phyloP scores from a whole-genome alignment of 2,329 filamentous ascomycete genomes.

The Cladosporium austrohemisphaericum region DNA sequence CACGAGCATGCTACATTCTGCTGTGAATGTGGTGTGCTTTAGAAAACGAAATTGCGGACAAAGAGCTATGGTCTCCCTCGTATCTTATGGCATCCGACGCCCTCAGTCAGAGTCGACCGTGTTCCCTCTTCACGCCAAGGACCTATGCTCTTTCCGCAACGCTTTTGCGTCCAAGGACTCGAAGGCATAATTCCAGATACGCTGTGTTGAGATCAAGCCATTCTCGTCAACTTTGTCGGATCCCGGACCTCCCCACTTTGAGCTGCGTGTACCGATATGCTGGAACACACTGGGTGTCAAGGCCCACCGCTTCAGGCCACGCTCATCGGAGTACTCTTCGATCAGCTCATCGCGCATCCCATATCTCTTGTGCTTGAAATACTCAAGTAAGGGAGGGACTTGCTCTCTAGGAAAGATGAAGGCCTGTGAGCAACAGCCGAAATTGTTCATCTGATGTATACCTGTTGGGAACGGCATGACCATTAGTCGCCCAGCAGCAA shows the following conservation, averaged over 20 bases:
- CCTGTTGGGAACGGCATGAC: not conserved
- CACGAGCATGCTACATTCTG: too few relatives aligned
- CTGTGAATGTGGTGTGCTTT: too few relatives aligned
- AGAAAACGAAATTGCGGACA: too few relatives aligned
- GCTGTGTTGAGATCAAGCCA: not conserved
- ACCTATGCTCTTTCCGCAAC: not conserved
- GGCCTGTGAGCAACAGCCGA: constrained; percentile 3
- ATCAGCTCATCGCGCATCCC: not conserved
- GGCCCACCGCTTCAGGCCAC: not conserved
- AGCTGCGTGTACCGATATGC: constrained; percentile 1
- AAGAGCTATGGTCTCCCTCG: too few relatives aligned
- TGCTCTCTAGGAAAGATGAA: not conserved
- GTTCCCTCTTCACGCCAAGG: too few relatives aligned
- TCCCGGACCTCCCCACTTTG: not conserved
- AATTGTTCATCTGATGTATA: constrained; percentile 2
- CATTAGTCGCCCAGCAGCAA: constrained; percentile 3
- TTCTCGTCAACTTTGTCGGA: not conserved
- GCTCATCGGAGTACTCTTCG: not conserved
- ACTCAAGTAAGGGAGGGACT: not conserved
- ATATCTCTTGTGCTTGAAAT: not conserved
- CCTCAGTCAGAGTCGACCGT: too few relatives aligned
- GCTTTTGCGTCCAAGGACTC: not conserved
- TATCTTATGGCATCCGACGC: too few relatives aligned
- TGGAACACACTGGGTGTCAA: constrained; percentile 1
- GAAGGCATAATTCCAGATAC: not conserved